Evolutionary conservation across 2,329 filamentous ascomycete genomes (phyloP).

Genomic region (Colletotrichum salicis): DNA sequence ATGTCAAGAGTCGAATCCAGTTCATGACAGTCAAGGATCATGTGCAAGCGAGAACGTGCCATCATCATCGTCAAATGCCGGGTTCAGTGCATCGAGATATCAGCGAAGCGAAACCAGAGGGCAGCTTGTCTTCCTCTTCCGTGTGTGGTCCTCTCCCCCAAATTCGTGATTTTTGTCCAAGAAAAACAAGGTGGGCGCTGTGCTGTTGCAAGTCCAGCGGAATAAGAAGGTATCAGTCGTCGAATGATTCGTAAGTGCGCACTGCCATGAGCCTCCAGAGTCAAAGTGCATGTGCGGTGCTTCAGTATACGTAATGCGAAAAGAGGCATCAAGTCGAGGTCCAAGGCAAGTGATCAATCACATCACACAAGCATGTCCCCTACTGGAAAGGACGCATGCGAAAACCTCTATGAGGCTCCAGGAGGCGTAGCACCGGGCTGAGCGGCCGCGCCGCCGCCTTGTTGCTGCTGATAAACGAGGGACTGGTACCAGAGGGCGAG

Average conservation of each 20-base stretch:
- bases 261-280: conserved; percentile 18
- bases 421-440: conserved; percentile 37
- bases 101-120: conserved; percentile 25
- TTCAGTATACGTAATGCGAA: conserved; percentile 35
- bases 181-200: conserved; percentile 26
- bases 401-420: conserved; percentile 29
- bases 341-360: conserved; percentile 37
- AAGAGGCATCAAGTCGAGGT: conserved; percentile 37
- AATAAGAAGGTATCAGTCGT: conserved; percentile 28
- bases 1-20: conserved; percentile 29
- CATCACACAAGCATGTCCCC: conserved; percentile 35
- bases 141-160: conserved; percentile 1
- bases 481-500: conserved; percentile 84
- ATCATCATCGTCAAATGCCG: conserved; percentile 36
- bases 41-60: conserved; percentile 33
- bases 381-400: conserved; percentile 20
- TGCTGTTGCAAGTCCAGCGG: conserved; percentile 29
- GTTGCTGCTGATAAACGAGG: conserved; percentile 56
- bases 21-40: conserved; percentile 34
- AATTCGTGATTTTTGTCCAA: conserved; percentile 26
- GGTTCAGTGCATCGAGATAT: conserved; percentile 32
- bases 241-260: conserved; percentile 15
- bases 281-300: conserved; percentile 33
- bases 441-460: conserved; percentile 47
- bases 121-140: conserved; percentile 12